Base-by-base conservation (phyloP, 306 rosid species). In the Cicer yamashitae region DNA sequence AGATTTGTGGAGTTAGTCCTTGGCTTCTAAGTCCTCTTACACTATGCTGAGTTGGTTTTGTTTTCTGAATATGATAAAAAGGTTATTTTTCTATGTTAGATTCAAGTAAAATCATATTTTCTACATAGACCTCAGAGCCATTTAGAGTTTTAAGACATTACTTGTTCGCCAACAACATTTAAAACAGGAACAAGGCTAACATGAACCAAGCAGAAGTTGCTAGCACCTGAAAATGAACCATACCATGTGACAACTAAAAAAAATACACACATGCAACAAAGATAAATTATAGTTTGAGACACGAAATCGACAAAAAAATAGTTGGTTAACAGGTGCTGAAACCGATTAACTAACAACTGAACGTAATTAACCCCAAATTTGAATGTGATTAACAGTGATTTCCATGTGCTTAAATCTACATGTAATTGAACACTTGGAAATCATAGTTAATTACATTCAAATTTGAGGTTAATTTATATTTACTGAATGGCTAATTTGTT, bases 111-210 rank as follows among this genome's bases (percentile, higher is more conserved):
- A 13, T 12, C 7, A 50, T 30, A 30, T 64, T 20, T 37, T 17
- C 56, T 53, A 15, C 58, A 54, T 15, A 14, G 71, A 79, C 70
- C 63, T 37, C 58, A 71, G 7, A 38, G 34, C 41, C 61, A 63
- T 60, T 58, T 50, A 63, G 66, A 63, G 43, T 14, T 68, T 7
- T 20, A 40, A 52, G 50, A 58, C 59, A 50, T 44, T 67, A 89
- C 97, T 93, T 91, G 97, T 86, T 91, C 97, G 39, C 97, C 97
- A 80, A 89, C 97, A 83, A 87, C 94, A 65, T 85, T 91, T 30
- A 91, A 80, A 85, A 91, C 97, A 69, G 96, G 97, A 69, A 91
- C 93, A 43, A 91, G 97, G 86, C 97, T 91, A 65, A 91, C 93
- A 81, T 91, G 96, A 85, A 91, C 64, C 79, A 88, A 83, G 78